Percentiles rank a stretch among this genome's conserved stretches.
Conservation (phyloP, 768 basidiomycete genomes). For the Lentinula detonsa region DNA sequence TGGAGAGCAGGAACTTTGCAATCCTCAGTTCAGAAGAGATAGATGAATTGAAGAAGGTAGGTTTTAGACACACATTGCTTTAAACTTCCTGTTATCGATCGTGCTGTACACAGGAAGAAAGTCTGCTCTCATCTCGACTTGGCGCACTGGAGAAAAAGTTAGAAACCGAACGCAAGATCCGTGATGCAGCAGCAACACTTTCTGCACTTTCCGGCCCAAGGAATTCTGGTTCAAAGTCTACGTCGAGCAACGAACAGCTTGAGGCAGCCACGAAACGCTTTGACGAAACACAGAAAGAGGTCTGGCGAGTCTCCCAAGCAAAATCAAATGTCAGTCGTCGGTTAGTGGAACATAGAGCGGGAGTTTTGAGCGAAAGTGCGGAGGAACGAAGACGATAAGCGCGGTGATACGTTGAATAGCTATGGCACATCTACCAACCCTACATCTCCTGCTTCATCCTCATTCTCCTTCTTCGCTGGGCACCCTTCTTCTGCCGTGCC, state of each 20-base stretch:
- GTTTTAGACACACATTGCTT: conserved; percentile 6
- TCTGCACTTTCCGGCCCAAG: conserved; percentile 59
- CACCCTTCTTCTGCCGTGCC: conserved; percentile 67
- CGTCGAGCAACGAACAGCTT: conserved; percentile 52
- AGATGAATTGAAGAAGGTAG: conserved; percentile 46
- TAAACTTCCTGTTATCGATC: conserved; percentile 2
- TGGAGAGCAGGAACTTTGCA: conserved; percentile 82
- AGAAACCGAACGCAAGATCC: conserved; percentile 78
- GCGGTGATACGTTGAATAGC: conserved; percentile 38
- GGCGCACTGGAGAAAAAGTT: conserved; percentile 69
- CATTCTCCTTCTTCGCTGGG: conserved; percentile 60
- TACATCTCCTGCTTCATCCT: conserved; percentile 44
- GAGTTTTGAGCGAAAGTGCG: conserved; percentile 67
- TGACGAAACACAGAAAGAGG: conserved; percentile 62
- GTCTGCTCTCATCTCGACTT: conserved; percentile 59
- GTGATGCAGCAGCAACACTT: conserved; percentile 77
- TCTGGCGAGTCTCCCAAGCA: conserved; percentile 62
- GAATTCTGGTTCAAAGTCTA: conserved; percentile 56
- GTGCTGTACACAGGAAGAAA: conserved; percentile 55
- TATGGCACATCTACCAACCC: conserved; percentile 47
- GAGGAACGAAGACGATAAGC: conserved; percentile 48
- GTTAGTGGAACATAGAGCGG: conserved; percentile 79
- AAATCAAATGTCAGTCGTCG: conserved; percentile 55
- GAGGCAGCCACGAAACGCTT: conserved; percentile 71
- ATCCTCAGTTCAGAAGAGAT: conserved; percentile 57